Evolutionary conservation across 768 basidiomycete genomes (phyloP), one percentile per base, ranked within the genome.

Genomic region (Trametes gibbosa): DNA sequence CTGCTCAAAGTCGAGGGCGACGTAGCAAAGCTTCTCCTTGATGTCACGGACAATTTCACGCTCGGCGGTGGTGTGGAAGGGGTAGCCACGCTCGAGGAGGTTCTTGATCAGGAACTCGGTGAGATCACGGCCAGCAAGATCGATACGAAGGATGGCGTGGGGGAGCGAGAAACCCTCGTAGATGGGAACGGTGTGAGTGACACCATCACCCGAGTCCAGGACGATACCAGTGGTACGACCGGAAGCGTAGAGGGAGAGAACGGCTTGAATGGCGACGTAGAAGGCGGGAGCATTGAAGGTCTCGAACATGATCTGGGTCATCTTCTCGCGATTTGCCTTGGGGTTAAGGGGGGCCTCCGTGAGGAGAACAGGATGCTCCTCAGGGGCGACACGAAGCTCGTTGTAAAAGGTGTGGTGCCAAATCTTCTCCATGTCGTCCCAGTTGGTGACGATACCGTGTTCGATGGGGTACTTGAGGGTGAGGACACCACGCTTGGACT

Each of bases 261-360:
- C 91, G 72, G 91, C 92, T 78, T 95, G 92, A 75, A 94, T 92
- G 53, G 88, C 82, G 65, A 93, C 90, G 80, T 93, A 93, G 82
- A 94, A 92, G 12, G 92, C 92, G 58, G 92, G 92, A 14, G 86
- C 87, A 74, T 93, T 94, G 84, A 94, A 94, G 13, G 92, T 95
- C 79, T 95, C 92, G 75, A 95, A 95, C 91, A 94, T 93, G 84
- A 92, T 93, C 75, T 95, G 91, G 63, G 91, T 93, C 88, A 90
- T 92, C 83, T 92, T 92, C 79, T 93, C 92, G 69, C 92, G 79
- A 79, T 94, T 94, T 56, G 88, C 88, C 79, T 94, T 94, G 66
- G 92, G 92, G 80, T 95, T 95, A 66, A 93, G 83, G 19, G 92
- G 92, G 27, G 92, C 92, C 76, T 95, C 92, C 61, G 92, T 95